Evolutionary conservation across 345 rosid genomes (phyloP).

Genomic region (Lumnitzera racemosa): DNA sequence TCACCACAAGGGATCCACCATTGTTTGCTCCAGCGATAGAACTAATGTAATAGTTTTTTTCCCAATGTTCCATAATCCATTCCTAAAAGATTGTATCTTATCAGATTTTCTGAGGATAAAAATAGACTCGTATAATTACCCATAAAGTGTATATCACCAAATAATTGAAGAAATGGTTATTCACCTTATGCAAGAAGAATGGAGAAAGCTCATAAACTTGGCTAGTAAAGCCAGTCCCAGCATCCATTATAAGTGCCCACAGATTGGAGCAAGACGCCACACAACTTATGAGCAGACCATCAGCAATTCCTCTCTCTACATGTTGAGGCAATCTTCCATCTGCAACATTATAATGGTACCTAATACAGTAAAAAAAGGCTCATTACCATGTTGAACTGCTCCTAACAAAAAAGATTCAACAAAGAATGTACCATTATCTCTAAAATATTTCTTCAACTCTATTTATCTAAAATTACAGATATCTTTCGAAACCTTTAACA

Average conservation of each 20-base stretch:
- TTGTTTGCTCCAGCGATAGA: constrained; percentile 85
- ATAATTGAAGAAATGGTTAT: constrained; percentile 7
- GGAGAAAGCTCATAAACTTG: constrained; percentile 92
- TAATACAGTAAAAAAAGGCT: constrained; percentile 11
- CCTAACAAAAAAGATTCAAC: not conserved
- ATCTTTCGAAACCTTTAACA: too few relatives aligned
- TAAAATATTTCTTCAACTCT: too few relatives aligned
- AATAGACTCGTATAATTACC: not conserved
- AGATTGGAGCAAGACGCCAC: constrained; percentile 86
- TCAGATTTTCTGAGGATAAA: too few relatives aligned
- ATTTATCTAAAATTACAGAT: too few relatives aligned
- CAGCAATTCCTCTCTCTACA: constrained; percentile 90
- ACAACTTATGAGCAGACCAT: constrained; percentile 88
- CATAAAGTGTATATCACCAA: not conserved
- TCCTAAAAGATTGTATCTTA: constrained; percentile 34
- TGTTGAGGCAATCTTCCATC: constrained; percentile 88
- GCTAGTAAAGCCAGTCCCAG: constrained; percentile 75
- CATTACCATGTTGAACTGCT: not conserved
- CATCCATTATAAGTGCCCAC: constrained; percentile 99
- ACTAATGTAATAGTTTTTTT: constrained; percentile 87
- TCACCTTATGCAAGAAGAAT: constrained; percentile 77
- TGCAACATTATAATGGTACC: constrained; percentile 98
- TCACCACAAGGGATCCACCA: constrained; percentile 92
- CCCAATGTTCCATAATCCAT: constrained; percentile 99
- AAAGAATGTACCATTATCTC: too few relatives aligned